Conservation (phyloP, 805 yeast genomes). For the Starmerella cellae region DNA sequence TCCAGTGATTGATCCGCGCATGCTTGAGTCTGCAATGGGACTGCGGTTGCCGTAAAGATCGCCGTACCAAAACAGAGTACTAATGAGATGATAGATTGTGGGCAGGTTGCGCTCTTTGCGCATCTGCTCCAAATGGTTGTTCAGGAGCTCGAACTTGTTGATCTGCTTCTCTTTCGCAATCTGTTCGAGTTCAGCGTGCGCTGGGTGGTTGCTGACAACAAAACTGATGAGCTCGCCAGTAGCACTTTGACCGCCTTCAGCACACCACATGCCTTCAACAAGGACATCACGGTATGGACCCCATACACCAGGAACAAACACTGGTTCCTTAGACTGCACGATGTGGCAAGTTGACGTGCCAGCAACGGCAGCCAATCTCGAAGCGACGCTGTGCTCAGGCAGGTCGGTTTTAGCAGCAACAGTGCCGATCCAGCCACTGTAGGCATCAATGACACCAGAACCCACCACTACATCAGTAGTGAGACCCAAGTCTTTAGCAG, state of each 20-base stretch:
- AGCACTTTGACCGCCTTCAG: slow-evolving; percentile 98
- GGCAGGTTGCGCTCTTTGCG: slow-evolving; percentile 44
- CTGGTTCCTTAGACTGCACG: slow-evolving; percentile 68
- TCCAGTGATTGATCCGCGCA: slow-evolving; percentile 88
- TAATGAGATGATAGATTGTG: slow-evolving; percentile 68
- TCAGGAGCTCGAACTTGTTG: slow-evolving; percentile 72
- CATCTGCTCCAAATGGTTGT: slow-evolving; percentile 57
- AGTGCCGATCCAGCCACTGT: slow-evolving; percentile 98
- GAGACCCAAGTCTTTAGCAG: slow-evolving; percentile 78
- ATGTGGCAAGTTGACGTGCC: slow-evolving; percentile 97
- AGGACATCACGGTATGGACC: slow-evolving; percentile 93
- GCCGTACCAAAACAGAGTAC: slow-evolving; percentile 82
- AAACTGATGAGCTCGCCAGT: slow-evolving; percentile 91
- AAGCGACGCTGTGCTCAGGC: slow-evolving; percentile 38
- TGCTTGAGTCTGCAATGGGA: slow-evolving; percentile 89
- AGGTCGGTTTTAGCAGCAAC: slow-evolving; percentile 68
- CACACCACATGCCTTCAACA: slow-evolving; percentile 84
- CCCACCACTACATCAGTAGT: slow-evolving; percentile 74
- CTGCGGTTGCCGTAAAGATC: slow-evolving; percentile 94
- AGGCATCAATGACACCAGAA: slow-evolving; percentile 93
- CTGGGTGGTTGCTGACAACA: slow-evolving; percentile 79
- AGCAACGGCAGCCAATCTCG: slow-evolving; percentile 92
- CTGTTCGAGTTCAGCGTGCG: slow-evolving; percentile 55
- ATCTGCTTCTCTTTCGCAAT: slow-evolving; percentile 48
- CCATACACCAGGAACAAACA: slow-evolving; percentile 95